Evolutionary conservation across 441 rosid species (phyloP).

Genomic region (Theobroma grandiflorum): DNA sequence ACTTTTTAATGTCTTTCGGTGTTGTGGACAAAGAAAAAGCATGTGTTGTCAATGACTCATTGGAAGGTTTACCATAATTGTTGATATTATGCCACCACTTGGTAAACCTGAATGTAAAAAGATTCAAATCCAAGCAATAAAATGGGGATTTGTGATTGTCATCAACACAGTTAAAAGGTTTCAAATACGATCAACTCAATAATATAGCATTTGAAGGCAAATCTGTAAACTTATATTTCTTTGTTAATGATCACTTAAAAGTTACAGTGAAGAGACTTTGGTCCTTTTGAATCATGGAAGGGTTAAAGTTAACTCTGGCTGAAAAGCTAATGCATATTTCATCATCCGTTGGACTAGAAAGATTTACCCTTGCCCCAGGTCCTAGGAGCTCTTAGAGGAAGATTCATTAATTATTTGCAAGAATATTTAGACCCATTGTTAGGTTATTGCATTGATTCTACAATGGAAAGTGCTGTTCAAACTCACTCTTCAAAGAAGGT

Average conservation of each 20-base stretch:
- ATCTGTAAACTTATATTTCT: background rate
- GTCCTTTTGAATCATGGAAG: background rate
- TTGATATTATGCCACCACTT: background rate
- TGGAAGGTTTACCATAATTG: background rate
- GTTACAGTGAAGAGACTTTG: background rate
- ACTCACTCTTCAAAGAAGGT: background rate
- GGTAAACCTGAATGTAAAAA: background rate
- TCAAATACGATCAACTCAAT: background rate
- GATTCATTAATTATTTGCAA: background rate
- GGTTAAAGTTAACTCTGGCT: background rate
- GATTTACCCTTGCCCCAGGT: background rate
- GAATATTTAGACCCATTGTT: background rate
- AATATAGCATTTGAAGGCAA: background rate
- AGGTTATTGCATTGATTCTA: background rate
- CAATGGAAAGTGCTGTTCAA: background rate
- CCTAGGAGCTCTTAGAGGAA: background rate
- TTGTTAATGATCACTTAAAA: background rate
- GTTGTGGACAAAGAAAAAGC: background rate
- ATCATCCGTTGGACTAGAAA: background rate
- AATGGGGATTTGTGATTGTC: no score
- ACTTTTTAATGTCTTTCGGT: background rate
- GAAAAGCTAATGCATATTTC: background rate
- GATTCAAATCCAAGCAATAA: background rate
- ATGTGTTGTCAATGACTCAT: background rate
- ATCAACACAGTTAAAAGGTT: background rate